Conservation (phyloP, 2,329 filamentous ascomycete species). For the Juglanconis juglandina region DNA sequence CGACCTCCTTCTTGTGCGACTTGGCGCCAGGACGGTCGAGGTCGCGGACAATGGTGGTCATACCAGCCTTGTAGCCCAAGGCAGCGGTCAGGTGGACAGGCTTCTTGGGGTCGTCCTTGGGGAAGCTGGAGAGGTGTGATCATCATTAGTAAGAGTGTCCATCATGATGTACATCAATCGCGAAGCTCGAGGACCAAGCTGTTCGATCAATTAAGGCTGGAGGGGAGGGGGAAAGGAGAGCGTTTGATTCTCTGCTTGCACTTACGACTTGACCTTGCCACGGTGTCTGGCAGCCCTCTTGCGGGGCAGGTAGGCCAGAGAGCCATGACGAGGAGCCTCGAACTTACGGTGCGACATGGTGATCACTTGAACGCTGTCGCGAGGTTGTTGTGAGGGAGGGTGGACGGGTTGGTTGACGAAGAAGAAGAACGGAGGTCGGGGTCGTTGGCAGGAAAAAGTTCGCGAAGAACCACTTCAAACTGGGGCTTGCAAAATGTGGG, state of each 20-base stretch:
- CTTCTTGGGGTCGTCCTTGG: slow-evolving; percentile 99
- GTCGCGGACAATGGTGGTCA: slow-evolving; percentile 99
- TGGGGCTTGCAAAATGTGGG: slow-evolving; percentile 13
- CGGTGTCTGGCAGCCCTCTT: slow-evolving; percentile 94
- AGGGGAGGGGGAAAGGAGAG: not conserved
- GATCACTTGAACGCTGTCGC: slow-evolving; percentile 15
- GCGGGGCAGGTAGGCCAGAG: slow-evolving; percentile 79
- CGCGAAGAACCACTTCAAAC: not conserved
- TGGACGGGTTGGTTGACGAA: slow-evolving; percentile 9
- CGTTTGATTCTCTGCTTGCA: slow-evolving; percentile 26
- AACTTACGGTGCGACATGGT: slow-evolving; percentile 54
- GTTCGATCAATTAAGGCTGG: not conserved
- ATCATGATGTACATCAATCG: not conserved
- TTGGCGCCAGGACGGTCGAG: slow-evolving; percentile 98
- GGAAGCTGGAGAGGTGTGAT: slow-evolving; percentile 65
- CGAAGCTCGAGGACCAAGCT: not conserved
- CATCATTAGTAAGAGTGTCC: slow-evolving; percentile 2
- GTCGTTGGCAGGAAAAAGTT: slow-evolving; percentile 7
- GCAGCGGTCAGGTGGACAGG: slow-evolving; percentile 96
- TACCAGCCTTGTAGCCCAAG: slow-evolving; percentile 99
- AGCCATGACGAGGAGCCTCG: slow-evolving; percentile 92
- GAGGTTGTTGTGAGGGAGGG: slow-evolving; percentile 15
- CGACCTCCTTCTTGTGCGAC: slow-evolving; percentile 98
- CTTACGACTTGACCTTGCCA: slow-evolving; percentile 98
- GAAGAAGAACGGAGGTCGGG: not conserved